Conservation (phyloP, 1,284 basidiomycete genomes). For the Agroathelia rolfsii region DNA sequence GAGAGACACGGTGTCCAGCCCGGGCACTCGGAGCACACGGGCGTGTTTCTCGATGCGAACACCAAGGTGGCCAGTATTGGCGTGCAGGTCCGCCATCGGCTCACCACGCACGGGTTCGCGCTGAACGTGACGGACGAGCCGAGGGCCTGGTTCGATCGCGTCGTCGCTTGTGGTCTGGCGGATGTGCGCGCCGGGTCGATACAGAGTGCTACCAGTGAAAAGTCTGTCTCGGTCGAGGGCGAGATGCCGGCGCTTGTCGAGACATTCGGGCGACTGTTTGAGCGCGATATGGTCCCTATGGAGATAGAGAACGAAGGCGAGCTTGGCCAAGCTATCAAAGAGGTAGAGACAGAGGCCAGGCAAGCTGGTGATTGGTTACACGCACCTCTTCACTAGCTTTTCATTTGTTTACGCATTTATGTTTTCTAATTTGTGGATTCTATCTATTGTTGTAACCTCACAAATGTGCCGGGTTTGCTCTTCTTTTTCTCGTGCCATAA, state of each 20-base stretch:
- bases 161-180: conserved; percentile 90
- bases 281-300: conserved; percentile 44
- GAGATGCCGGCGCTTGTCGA: conserved; percentile 44
- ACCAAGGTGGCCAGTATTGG: conserved; percentile 92
- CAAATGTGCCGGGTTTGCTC: too few relatives aligned
- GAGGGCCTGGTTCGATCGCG: conserved; percentile 72
- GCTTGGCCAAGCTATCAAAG: conserved; percentile 39
- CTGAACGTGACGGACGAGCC: too few relatives aligned
- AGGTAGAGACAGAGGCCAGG: conserved; percentile 30
- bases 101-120: too few relatives aligned
- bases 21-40: conserved; percentile 59
- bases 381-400: too few relatives aligned
- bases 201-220: conserved; percentile 32
- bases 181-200: conserved; percentile 74
- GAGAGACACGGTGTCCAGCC: conserved; percentile 45
- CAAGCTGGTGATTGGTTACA: conserved; percentile 16
- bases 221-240: conserved; percentile 30
- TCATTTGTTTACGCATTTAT: too few relatives aligned
- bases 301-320: conserved; percentile 36
- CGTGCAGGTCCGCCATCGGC: conserved; percentile 92
- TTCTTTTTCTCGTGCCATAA: too few relatives aligned
- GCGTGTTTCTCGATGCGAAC: conserved; percentile 57
- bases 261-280: conserved; percentile 43
- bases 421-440: too few relatives aligned
- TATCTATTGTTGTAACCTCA: too few relatives aligned